A percentile compares a stretch with the other conserved stretches of the same genome.
Evolutionary conservation across 2,329 filamentous ascomycete genomes (phyloP).

Genomic region (Niveomyces coronatus): DNA sequence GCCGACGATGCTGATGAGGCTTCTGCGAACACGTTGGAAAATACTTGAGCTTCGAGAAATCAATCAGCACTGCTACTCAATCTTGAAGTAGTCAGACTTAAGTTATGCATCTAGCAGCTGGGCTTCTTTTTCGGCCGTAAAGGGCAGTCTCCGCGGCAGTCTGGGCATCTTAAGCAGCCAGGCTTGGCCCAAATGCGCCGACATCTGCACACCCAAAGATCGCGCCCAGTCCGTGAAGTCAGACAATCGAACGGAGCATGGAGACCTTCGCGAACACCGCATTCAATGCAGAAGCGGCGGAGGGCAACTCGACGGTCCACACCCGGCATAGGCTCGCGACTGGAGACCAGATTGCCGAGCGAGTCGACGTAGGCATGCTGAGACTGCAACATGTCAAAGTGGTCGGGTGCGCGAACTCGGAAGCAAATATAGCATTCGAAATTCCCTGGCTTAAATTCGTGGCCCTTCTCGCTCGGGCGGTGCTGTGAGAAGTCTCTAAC

Average conservation of each 20-base stretch:
- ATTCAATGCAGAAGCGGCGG: slow-evolving; percentile 32
- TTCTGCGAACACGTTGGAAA: too few species aligned
- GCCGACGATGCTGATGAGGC: too few species aligned
- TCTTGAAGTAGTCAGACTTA: too few species aligned
- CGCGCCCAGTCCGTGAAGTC: slow-evolving; percentile 26
- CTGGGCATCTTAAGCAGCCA: slow-evolving; percentile 22
- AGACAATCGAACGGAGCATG: slow-evolving; percentile 28
- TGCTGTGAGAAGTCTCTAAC: slow-evolving; percentile 31
- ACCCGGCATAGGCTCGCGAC: slow-evolving; percentile 17
- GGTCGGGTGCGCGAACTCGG: slow-evolving; percentile 27
- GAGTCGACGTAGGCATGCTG: slow-evolving; percentile 23
- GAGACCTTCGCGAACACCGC: slow-evolving; percentile 27
- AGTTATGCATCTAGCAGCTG: slow-evolving; percentile 8
- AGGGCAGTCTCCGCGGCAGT: slow-evolving; percentile 26
- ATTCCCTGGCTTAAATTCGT: slow-evolving; percentile 29
- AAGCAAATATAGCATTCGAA: slow-evolving; percentile 33
- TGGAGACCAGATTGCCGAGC: slow-evolving; percentile 20
- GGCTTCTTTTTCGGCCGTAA: slow-evolving; percentile 24
- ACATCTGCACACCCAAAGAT: slow-evolving; percentile 31
- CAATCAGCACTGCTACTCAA: too few species aligned
- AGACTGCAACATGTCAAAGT: slow-evolving; percentile 28
- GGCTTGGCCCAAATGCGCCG: slow-evolving; percentile 27
- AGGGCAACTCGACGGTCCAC: slow-evolving; percentile 22
- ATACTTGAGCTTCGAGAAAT: too few species aligned
- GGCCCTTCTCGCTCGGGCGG: slow-evolving; percentile 26